Evolutionary conservation across 805 yeast genomes (phyloP).

Genomic region (Nakazawaea ishiwadae): DNA sequence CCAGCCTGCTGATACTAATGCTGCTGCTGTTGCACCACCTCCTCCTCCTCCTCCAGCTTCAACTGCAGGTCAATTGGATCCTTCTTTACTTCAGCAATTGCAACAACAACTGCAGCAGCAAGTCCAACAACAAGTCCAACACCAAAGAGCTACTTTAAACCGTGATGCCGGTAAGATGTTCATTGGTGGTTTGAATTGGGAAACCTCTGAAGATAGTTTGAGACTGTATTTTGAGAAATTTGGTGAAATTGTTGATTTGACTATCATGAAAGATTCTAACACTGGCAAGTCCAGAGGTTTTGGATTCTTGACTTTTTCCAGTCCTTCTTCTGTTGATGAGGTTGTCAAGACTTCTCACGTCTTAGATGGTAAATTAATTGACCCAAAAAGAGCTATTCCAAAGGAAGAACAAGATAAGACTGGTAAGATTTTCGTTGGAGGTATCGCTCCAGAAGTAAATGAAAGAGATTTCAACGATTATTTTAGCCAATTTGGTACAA

Average conservation of each 20-base stretch:
- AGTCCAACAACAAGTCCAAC: constrained; percentile 17
- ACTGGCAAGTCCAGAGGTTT: constrained; percentile 94
- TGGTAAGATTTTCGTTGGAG: constrained; percentile 96
- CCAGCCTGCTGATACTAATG: constrained; percentile 4
- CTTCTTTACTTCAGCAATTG: constrained; percentile 16
- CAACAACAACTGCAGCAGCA: constrained; percentile 19
- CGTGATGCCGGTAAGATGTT: constrained; percentile 75
- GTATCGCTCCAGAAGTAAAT: constrained; percentile 89
- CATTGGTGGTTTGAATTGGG: constrained; percentile 97
- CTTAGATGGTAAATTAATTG: constrained; percentile 92
- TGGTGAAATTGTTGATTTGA: constrained; percentile 84
- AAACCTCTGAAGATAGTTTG: constrained; percentile 86
- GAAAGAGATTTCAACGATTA: constrained; percentile 85
- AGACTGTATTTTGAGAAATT: constrained; percentile 78
- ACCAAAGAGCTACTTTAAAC: constrained; percentile 7
- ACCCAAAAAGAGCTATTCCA: constrained; percentile 96
- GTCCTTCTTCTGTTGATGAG: constrained; percentile 76
- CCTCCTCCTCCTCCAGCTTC: constrained; percentile 12
- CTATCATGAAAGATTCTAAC: constrained; percentile 85
- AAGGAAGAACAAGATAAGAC: constrained; percentile 96
- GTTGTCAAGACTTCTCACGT: constrained; percentile 85
- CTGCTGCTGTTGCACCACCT: constrained; percentile 1
- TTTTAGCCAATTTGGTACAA: constrained; percentile 78
- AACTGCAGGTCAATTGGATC: constrained; percentile 10
- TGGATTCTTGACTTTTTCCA: constrained; percentile 85